Base-by-base conservation (phyloP, 2,329 filamentous ascomycete species). In the Colletotrichum melonis region DNA sequence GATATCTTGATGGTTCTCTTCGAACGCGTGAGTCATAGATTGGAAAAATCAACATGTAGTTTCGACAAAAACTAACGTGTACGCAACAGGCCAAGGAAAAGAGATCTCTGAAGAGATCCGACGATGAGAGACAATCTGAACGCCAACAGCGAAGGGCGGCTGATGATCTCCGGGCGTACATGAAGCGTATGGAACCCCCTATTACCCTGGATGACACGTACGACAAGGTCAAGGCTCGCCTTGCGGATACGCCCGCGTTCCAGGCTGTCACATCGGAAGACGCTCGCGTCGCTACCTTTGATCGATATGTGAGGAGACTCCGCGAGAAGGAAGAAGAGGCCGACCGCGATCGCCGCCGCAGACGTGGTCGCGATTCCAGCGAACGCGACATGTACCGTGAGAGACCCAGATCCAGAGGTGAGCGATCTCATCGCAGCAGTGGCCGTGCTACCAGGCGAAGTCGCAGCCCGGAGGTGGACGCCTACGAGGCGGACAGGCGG, bases 401-500 rank as follows among this genome's bases (percentile, higher is more conserved):
- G 57, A 87, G 88, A 79, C 91, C 89, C 55, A 81, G 85, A 76
- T 86, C 85, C 64, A 85, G 87, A 83, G 88, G 89, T 86, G 91
- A 92, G 83, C 87, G 90, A 85, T 87, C 89, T 84, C 89, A 92
- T 82, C 90, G 90, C 76, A 85, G 86, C 79, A 85, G 86, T 77
- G 86, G 84, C 76, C 89, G 90, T 78, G 84, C 86, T 79, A 84
- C 84, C 77, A 87, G 94, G 78, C 90, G 91, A 78, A 97, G 94
- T 80, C 94, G 95, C 78, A 95, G 93, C 78, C 95, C 95, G n/a
- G 97, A 98, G 82, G 90, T 91, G 72, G 95, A 99, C 84, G 91
- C 94, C 24, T 99, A 99, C 82, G 97, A 98, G 83, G 97, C 95
- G 73, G 97, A 99, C 81, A 92, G 97, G 76, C 93, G 95, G 79